Percentiles rank a stretch among this genome's conserved stretches.
Evolutionary conservation across 495 filamentous ascomycete genomes (phyloP).

Genomic region (Immersiella caudata): DNA sequence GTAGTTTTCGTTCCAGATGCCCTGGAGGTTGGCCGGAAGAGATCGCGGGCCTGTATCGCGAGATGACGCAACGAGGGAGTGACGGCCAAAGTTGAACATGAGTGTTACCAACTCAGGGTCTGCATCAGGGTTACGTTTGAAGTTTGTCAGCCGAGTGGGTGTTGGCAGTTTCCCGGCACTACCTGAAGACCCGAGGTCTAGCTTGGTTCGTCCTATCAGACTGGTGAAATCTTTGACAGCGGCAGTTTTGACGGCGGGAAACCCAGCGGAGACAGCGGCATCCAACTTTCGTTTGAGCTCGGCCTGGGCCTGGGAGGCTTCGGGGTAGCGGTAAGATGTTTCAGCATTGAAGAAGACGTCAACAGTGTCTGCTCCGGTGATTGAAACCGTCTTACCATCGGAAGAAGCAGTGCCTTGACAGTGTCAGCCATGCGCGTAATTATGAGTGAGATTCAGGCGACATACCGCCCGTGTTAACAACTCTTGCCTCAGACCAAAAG

Average conservation of each 20-base stretch:
- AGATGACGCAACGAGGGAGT: conserved; percentile 52
- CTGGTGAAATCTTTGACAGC: conserved; percentile 4
- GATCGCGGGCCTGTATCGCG: conserved; percentile 25
- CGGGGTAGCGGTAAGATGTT: conserved; percentile 26
- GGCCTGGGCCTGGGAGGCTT: conserved; percentile 33
- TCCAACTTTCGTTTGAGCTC: conserved; percentile 33
- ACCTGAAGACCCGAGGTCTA: conserved; percentile 34
- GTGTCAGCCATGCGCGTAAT: background rate
- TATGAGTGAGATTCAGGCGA: conserved; percentile 18
- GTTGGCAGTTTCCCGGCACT: conserved; percentile 16
- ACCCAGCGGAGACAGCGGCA: conserved; percentile 22
- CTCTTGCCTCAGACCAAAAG: conserved; percentile 20
- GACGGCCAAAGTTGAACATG: conserved; percentile 53
- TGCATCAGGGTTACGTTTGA: background rate
- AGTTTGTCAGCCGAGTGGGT: background rate
- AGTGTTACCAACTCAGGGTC: conserved; percentile 47
- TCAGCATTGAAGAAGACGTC: conserved; percentile 31
- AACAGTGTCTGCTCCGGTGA: conserved; percentile 27
- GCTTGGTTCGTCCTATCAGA: conserved; percentile 40
- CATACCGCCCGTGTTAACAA: conserved; percentile 17
- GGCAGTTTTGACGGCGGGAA: conserved; percentile 23
- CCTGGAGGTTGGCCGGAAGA: conserved; percentile 61
- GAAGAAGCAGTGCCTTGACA: conserved; percentile 32
- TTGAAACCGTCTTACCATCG: conserved; percentile 21
- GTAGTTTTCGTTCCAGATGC: conserved; percentile 58